Evolutionary conservation across 1,284 basidiomycete species (phyloP).

Genomic region (Cronartium quercuum): DNA sequence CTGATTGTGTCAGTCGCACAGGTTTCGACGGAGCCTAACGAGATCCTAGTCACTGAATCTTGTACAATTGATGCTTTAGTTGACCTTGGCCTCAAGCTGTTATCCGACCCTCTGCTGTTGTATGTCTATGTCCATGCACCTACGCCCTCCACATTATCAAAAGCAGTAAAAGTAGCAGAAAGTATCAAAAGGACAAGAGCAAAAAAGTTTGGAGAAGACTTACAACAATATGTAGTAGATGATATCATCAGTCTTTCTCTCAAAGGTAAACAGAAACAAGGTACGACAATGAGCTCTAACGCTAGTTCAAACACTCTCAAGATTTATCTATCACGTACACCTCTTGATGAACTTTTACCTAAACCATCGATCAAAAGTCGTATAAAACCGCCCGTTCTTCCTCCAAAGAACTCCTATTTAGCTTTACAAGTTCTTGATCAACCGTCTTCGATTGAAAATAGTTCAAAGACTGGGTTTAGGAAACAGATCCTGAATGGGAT

Average conservation of each 20-base stretch:
- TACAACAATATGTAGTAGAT: slow-evolving; percentile 28
- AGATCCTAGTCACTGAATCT: slow-evolving; percentile 2
- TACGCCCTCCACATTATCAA: not conserved
- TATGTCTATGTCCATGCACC: slow-evolving; percentile 13
- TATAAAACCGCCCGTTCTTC: not conserved
- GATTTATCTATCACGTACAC: slow-evolving; percentile 25
- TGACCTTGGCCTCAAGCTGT: slow-evolving; percentile 5
- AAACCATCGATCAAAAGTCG: not conserved
- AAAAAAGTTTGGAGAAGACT: slow-evolving; percentile 8
- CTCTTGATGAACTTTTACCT: slow-evolving; percentile 25
- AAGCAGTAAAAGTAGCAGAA: slow-evolving; percentile 1
- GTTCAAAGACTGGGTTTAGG: too few species aligned
- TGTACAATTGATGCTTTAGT: not conserved
- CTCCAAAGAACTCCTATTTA: not conserved
- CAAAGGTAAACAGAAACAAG: not conserved
- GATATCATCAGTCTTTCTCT: slow-evolving; percentile 20
- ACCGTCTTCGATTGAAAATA: too few species aligned
- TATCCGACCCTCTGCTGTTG: slow-evolving; percentile 24
- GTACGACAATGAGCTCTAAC: not conserved
- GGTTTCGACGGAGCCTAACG: not conserved
- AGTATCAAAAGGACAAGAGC: slow-evolving; percentile 10
- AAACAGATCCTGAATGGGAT: too few species aligned
- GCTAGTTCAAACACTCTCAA: not conserved
- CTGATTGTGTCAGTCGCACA: not conserved
- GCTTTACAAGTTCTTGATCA: not conserved